These are phyloP conservation scores for Nakataea oryzae DNA, from an alignment of 2,329 filamentous ascomycete species.

Conservation along the genomic window DNA sequence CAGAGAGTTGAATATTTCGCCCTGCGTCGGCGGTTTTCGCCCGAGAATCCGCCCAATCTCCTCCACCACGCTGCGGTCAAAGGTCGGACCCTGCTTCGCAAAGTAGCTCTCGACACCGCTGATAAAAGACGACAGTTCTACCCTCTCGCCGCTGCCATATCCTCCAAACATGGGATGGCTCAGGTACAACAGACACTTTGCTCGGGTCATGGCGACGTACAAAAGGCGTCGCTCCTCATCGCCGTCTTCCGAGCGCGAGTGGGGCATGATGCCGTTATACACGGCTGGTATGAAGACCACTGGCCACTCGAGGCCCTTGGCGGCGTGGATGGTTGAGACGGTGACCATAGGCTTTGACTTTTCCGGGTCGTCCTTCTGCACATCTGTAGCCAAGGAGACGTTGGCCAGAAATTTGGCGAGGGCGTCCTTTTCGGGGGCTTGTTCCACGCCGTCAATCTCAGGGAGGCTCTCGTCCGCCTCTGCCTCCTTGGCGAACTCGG, in stretches of 20 bases:
- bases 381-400: conserved; percentile 73
- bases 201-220: conserved; percentile 95
- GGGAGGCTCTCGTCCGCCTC: conserved; percentile 46
- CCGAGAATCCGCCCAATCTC: conserved; percentile 63
- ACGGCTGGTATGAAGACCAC: conserved; percentile 86
- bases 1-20: conserved; percentile 36
- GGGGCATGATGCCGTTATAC: conserved; percentile 84
- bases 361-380: conserved; percentile 51
- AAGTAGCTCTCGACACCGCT: conserved; percentile 37
- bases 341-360: conserved; percentile 58
- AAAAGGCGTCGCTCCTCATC: conserved; percentile 82
- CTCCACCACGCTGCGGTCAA: conserved; percentile 51
- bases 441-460: conserved; percentile 60
- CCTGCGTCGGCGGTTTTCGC: conserved; percentile 46
- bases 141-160: conserved; percentile 41
- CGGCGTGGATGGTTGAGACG: conserved; percentile 91
- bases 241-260: conserved; percentile 72
- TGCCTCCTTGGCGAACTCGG: conserved; percentile 49
- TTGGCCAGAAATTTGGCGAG: conserved; percentile 81
- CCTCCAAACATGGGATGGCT: conserved; percentile 66
- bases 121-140: conserved; percentile 64
- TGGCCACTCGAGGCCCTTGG: conserved; percentile 95
- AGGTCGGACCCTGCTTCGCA: conserved; percentile 56
- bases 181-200: conserved; percentile 75
- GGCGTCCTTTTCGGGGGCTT: conserved; percentile 51